Percentiles rank a stretch among this genome's conserved stretches.
These are phyloP conservation scores for Pulveroboletus sp. DNA, from an alignment of 768 basidiomycete genomes.

Conservation along the genomic window DNA sequence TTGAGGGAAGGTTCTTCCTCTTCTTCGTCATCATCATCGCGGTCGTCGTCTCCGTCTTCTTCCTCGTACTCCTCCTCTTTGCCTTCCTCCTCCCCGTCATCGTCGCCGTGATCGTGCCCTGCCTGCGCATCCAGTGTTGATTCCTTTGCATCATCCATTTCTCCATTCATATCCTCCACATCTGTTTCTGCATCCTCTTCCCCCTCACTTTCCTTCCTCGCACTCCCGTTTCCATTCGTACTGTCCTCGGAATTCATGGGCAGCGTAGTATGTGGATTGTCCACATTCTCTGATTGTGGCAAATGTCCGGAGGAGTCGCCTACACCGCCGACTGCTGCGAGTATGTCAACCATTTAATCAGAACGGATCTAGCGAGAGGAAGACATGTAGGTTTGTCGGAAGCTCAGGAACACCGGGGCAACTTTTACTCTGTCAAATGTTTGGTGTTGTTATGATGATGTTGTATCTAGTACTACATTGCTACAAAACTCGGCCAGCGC, in stretches of 20 bases:
- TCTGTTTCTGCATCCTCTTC: constrained; percentile 5
- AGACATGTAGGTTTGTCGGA: constrained; percentile 10
- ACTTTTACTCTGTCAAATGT: constrained; percentile 5
- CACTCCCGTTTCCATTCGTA: constrained; percentile 20
- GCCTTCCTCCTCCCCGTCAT: constrained; percentile 16
- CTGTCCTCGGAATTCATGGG: neutral
- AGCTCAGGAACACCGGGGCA: neutral
- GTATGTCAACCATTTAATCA: constrained; percentile 9
- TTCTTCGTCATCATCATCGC: constrained; percentile 62
- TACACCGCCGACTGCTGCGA: neutral
- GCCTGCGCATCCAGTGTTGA: neutral
- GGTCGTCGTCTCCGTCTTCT: constrained; percentile 41
- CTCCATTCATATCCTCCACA: constrained; percentile 6
- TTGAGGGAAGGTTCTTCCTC: constrained; percentile 92
- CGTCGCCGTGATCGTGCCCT: constrained; percentile 1
- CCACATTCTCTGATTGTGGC: neutral
- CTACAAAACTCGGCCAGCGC: no score
- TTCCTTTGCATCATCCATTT: neutral
- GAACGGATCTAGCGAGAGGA: neutral
- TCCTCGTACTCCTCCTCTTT: constrained; percentile 24
- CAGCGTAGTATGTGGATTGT: neutral
- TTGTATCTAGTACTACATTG: no score
- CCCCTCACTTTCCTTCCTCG: constrained; percentile 1
- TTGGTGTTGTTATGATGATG: constrained; percentile 21
- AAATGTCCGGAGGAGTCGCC: neutral